Conservation (phyloP, 2,329 filamentous ascomycete genomes). For the Calonectria multiphialidica region DNA sequence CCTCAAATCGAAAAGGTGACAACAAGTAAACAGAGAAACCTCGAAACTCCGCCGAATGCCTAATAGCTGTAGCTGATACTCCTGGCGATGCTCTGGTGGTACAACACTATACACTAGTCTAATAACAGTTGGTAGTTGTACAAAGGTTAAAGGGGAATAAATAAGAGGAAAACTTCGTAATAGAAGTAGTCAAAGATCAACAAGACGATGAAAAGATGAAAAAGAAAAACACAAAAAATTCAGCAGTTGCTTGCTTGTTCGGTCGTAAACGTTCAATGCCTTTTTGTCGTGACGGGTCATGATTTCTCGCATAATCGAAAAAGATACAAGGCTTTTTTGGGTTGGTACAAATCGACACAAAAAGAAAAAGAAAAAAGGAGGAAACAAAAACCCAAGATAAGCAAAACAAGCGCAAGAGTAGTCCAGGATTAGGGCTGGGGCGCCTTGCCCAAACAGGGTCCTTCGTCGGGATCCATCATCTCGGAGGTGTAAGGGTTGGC, state of each 20-base stretch:
- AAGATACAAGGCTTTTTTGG: neutral
- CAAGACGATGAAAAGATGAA: neutral
- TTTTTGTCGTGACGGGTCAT: conserved; percentile 8
- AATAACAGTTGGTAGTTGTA: conserved; percentile 1
- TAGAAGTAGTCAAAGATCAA: neutral
- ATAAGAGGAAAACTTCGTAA: neutral
- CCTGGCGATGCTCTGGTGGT: conserved; percentile 2
- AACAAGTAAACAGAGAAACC: neutral
- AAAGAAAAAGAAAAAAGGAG: neutral
- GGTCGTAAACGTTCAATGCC: neutral
- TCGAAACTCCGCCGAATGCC: conserved; percentile 6
- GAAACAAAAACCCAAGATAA: neutral
- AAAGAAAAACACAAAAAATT: neutral
- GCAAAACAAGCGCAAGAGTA: neutral
- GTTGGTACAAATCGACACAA: too few relatives aligned
- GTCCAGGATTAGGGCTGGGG: neutral
- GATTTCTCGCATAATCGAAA: conserved; percentile 6
- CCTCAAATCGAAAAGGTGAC: neutral
- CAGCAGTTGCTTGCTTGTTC: neutral
- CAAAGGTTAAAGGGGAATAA: neutral
- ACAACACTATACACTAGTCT: conserved; percentile 13
- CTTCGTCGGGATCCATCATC: neutral
- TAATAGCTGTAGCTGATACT: conserved; percentile 3
- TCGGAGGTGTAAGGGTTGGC: neutral
- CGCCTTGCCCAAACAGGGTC: neutral